phyloP scores from a whole-genome alignment of 768 basidiomycete genomes.

The Auricularia sp. region DNA sequence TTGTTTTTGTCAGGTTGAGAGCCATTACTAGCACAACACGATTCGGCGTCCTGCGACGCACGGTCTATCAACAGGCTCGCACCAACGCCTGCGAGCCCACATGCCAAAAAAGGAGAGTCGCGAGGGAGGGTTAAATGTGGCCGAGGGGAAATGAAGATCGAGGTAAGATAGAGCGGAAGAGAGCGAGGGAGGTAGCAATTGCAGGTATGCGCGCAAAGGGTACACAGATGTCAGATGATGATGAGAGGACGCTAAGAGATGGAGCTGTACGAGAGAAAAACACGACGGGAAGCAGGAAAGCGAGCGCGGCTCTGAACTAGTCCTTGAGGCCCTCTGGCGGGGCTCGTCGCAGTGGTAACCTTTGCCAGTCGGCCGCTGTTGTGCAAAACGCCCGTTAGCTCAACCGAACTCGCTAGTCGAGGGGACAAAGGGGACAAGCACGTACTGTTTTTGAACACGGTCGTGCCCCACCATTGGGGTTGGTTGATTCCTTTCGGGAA shows the following conservation, averaged over 20 bases:
- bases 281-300: neutral
- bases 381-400: neutral
- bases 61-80: neutral
- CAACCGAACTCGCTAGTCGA: neutral
- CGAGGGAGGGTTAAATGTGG: neutral
- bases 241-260: neutral
- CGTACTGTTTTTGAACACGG: constrained; percentile 48
- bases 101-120: neutral
- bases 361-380: neutral
- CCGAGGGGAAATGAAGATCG: neutral
- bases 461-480: constrained; percentile 64
- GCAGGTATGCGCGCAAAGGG: neutral
- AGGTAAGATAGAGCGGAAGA: neutral
- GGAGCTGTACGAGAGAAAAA: neutral
- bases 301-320: neutral
- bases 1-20: too few species aligned
- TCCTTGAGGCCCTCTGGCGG: neutral
- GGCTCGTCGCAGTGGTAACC: neutral
- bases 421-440: constrained; percentile 11
- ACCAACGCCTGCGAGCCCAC: too few species aligned
- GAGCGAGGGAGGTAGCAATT: neutral
- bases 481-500: constrained; percentile 16
- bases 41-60: neutral
- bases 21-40: neutral
- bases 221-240: neutral